A percentile compares a stretch with the other conserved stretches of the same genome.
Evolutionary conservation across 2,329 filamentous ascomycete species (phyloP).

Genomic region (Penicillium sp.): DNA sequence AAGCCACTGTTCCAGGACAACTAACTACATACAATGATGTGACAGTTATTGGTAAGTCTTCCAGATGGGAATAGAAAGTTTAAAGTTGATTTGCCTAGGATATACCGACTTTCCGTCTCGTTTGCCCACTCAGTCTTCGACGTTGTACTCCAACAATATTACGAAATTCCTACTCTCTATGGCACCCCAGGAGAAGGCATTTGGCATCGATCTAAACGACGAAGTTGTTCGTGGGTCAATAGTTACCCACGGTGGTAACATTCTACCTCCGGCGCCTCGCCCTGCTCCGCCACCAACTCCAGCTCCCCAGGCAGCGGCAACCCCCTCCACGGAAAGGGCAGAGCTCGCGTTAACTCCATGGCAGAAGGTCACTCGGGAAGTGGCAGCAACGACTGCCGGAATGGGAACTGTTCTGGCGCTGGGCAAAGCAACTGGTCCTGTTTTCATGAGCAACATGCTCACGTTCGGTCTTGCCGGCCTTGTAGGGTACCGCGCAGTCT

Average conservation of each 20-base stretch:
- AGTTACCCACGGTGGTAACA: constrained; percentile 76
- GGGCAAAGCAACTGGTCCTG: constrained; percentile 77
- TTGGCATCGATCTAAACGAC: constrained; percentile 78
- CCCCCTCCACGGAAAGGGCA: constrained; percentile 57
- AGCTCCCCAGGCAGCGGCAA: constrained; percentile 55
- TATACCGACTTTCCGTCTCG: constrained; percentile 89
- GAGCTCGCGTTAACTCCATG: constrained; percentile 76
- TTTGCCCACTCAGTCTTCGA: constrained; percentile 86
- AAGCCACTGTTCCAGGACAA: constrained; percentile 76
- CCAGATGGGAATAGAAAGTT: background rate
- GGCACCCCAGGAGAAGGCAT: constrained; percentile 75
- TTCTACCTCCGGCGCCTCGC: constrained; percentile 76
- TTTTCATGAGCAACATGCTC: constrained; percentile 89
- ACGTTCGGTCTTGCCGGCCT: constrained; percentile 83
- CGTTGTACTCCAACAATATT: constrained; percentile 91
- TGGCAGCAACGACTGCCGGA: constrained; percentile 73
- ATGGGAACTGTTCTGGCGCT: constrained; percentile 77
- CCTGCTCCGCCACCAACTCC: constrained; percentile 62
- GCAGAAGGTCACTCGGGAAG: constrained; percentile 78
- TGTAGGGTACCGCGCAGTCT: constrained; percentile 86
- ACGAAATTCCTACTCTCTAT: constrained; percentile 87
- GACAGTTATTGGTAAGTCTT: constrained; percentile 72
- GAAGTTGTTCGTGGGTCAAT: constrained; percentile 87
- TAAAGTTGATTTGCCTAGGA: constrained; percentile 46
- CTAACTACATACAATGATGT: constrained; percentile 75